Percentiles rank a stretch among this genome's conserved stretches.
phyloP scores from a whole-genome alignment of 768 basidiomycete species.

The Tulasnella calospora region DNA sequence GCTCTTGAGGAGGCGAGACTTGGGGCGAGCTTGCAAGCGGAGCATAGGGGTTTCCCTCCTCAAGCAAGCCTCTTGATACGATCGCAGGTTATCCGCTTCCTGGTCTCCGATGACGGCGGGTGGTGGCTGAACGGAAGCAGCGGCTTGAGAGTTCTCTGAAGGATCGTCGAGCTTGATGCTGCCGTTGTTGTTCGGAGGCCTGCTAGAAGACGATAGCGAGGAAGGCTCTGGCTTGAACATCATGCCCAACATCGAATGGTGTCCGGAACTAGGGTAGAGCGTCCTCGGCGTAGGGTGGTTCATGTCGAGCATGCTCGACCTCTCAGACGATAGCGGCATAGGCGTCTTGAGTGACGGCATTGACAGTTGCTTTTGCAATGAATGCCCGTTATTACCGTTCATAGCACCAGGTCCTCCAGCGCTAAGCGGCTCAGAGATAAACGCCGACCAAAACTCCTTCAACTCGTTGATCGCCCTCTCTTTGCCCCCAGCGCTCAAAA shows the following conservation, averaged over 20 bases:
- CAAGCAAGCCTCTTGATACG: slow-evolving; percentile 27
- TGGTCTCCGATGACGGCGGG: not conserved
- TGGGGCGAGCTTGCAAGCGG: slow-evolving; percentile 8
- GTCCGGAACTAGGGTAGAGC: slow-evolving; percentile 11
- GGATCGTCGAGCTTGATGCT: slow-evolving; percentile 4
- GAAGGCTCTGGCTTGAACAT: slow-evolving; percentile 16
- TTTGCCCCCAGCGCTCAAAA: slow-evolving; percentile 23
- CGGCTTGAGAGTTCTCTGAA: not conserved
- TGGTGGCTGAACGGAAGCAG: not conserved
- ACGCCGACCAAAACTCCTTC: slow-evolving; percentile 26
- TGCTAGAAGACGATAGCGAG: not conserved
- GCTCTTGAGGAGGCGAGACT: not conserved
- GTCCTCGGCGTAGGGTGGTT: slow-evolving; percentile 16
- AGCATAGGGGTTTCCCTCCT: slow-evolving; percentile 25
- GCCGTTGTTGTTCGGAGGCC: slow-evolving; percentile 8
- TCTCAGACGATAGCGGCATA: slow-evolving; percentile 21
- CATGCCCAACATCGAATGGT: slow-evolving; percentile 15
- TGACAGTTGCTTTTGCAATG: slow-evolving; percentile 16
- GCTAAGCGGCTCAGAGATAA: slow-evolving; percentile 24
- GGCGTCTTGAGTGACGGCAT: slow-evolving; percentile 25
- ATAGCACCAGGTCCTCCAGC: slow-evolving; percentile 3
- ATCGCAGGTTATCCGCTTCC: slow-evolving; percentile 13
- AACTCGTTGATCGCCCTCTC: slow-evolving; percentile 24
- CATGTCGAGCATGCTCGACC: slow-evolving; percentile 15
- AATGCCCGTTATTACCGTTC: not conserved